phyloP scores from a whole-genome alignment of 331 rosid genomes.

The Pyrus hybrid region DNA sequence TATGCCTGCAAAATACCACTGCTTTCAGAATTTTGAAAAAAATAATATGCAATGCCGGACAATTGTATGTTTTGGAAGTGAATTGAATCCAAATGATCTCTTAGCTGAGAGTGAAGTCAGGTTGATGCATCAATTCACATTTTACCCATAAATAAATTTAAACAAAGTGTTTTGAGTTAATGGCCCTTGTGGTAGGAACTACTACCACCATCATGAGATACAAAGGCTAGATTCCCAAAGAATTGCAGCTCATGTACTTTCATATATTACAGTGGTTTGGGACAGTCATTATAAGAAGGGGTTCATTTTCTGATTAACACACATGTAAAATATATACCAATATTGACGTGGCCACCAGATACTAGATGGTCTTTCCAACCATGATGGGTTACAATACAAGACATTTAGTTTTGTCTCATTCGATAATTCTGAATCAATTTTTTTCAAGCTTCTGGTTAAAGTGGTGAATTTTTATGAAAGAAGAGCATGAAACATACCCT shows the following conservation, averaged over 20 bases:
- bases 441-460: background rate
- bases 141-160: background rate
- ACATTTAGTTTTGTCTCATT: background rate
- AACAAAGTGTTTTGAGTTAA: background rate
- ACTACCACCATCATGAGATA: background rate
- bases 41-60: background rate
- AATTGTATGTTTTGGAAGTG: conserved; percentile 3
- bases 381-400: background rate
- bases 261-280: no score
- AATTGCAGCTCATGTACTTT: background rate
- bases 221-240: background rate
- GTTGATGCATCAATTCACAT: background rate
- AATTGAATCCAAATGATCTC: background rate
- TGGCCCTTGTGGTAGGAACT: background rate
- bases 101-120: background rate
- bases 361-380: background rate
- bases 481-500: conserved; percentile 35
- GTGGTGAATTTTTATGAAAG: background rate
- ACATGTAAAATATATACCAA: background rate
- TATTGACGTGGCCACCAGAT: background rate
- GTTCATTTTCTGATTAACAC: background rate
- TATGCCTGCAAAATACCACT: conserved; percentile 63
- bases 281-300: background rate
- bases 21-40: conserved; percentile 7
- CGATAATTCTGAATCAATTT: background rate